Percentiles rank a stretch among this genome's conserved stretches.
Evolutionary conservation across 306 rosid genomes (phyloP).

Genomic region (Quercus engelmannii): DNA sequence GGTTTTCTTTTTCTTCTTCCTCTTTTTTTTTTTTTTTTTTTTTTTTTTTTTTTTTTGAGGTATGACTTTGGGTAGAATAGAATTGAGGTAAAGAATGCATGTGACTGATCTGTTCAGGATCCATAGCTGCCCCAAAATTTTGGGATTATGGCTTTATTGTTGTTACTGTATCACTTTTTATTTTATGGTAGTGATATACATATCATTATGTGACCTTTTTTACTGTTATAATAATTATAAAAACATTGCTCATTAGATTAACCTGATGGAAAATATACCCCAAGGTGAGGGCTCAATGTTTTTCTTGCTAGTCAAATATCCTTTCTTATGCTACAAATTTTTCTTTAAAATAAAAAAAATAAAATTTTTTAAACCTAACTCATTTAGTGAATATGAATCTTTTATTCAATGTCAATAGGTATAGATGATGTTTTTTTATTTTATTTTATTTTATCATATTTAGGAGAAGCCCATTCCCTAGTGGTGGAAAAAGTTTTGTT

Average conservation of each 20-base stretch:
- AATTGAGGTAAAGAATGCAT: no score
- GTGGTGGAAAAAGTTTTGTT: conserved; percentile 61
- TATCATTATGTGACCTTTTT: not conserved
- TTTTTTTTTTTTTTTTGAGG: no score
- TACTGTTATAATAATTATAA: not conserved
- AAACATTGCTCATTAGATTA: not conserved
- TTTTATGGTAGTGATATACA: no score
- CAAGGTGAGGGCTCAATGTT: not conserved
- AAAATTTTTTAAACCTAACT: not conserved
- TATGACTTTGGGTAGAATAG: not conserved
- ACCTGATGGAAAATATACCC: not conserved
- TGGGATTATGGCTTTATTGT: not conserved
- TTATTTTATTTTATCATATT: conserved; percentile 1
- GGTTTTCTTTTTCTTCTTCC: not conserved
- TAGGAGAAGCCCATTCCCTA: conserved; percentile 95
- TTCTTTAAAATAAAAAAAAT: no score
- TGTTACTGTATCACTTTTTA: no score
- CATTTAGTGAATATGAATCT: conserved; percentile 5
- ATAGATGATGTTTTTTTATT: conserved; percentile 11
- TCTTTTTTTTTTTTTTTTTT: no score
- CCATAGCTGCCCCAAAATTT: not conserved
- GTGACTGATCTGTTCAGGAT: no score
- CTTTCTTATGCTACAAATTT: not conserved
- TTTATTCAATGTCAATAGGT: not conserved
- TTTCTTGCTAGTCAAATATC: not conserved